Evolutionary conservation across 1,284 basidiomycete genomes (phyloP).

Genomic region (Macrocybe sp.): DNA sequence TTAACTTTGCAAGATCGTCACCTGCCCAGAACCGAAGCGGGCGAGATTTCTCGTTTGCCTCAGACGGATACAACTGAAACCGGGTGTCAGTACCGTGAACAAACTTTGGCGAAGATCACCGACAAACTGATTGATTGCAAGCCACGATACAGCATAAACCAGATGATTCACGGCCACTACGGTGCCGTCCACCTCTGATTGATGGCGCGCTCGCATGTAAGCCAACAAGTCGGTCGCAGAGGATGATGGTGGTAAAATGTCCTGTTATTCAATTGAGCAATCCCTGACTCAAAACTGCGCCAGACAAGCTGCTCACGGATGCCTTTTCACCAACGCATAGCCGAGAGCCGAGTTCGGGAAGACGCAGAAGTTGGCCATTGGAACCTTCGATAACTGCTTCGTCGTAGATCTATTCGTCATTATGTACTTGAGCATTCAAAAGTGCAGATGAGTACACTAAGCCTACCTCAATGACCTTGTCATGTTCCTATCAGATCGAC

Average conservation of each 20-base stretch:
- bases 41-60: conserved; percentile 53
- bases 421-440: conserved; percentile 7
- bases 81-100: background rate
- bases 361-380: conserved; percentile 53
- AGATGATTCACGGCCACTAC: conserved; percentile 77
- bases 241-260: conserved; percentile 58
- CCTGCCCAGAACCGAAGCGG: conserved; percentile 78
- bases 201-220: conserved; percentile 38
- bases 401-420: conserved; percentile 66
- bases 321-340: conserved; percentile 70
- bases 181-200: conserved; percentile 45
- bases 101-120: conserved; percentile 17
- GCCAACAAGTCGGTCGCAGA: conserved; percentile 40
- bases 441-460: background rate
- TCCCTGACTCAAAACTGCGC: conserved; percentile 7
- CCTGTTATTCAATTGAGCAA: conserved; percentile 31
- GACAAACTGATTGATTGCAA: conserved; percentile 85
- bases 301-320: conserved; percentile 36
- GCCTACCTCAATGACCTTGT: conserved; percentile 46
- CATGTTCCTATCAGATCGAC: conserved; percentile 10
- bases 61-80: conserved; percentile 50
- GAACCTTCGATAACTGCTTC: conserved; percentile 69
- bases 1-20: conserved; percentile 60
- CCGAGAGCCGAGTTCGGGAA: conserved; percentile 73
- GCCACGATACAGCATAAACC: conserved; percentile 81